A percentile compares a stretch with the other conserved stretches of the same genome.
Conservation (phyloP, 306 rosid genomes). For the Bauhinia variegata region DNA sequence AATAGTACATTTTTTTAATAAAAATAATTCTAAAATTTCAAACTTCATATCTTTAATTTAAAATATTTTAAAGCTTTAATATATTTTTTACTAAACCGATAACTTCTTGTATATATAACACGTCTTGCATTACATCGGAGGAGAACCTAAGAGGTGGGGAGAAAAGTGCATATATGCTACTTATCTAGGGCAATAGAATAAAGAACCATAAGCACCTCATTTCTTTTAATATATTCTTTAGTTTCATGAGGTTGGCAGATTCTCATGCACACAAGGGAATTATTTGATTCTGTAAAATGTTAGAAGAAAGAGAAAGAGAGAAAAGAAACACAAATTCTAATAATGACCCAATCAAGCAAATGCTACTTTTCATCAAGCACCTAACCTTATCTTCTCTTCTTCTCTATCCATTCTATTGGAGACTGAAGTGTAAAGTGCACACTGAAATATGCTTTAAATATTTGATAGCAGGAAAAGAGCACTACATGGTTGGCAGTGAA, state of each 20-base stretch:
- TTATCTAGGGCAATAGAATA: constrained; percentile 16
- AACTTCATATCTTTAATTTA: too few species aligned
- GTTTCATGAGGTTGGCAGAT: constrained; percentile 18
- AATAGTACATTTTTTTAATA: too few species aligned
- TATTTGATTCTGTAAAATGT: constrained; percentile 5
- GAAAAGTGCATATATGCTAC: constrained; percentile 1
- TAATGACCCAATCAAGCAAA: constrained; percentile 23
- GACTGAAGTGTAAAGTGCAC: neutral
- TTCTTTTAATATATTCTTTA: constrained; percentile 10
- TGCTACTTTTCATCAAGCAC: constrained; percentile 19
- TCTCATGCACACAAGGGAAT: constrained; percentile 21
- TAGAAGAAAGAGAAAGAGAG: too few species aligned
- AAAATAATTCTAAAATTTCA: neutral
- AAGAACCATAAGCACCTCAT: constrained; percentile 5
- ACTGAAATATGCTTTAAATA: neutral
- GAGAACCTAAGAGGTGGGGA: too few species aligned
- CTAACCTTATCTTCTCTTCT: constrained; percentile 25
- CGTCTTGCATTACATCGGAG: too few species aligned
- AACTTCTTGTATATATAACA: too few species aligned
- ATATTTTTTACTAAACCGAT: too few species aligned
- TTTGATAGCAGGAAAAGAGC: too few species aligned
- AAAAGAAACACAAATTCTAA: constrained; percentile 6
- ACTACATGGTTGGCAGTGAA: too few species aligned
- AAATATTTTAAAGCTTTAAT: too few species aligned
- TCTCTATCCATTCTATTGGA: neutral